phyloP scores from a whole-genome alignment of 148 eudicot genomes.

The Euryodendron excelsum region DNA sequence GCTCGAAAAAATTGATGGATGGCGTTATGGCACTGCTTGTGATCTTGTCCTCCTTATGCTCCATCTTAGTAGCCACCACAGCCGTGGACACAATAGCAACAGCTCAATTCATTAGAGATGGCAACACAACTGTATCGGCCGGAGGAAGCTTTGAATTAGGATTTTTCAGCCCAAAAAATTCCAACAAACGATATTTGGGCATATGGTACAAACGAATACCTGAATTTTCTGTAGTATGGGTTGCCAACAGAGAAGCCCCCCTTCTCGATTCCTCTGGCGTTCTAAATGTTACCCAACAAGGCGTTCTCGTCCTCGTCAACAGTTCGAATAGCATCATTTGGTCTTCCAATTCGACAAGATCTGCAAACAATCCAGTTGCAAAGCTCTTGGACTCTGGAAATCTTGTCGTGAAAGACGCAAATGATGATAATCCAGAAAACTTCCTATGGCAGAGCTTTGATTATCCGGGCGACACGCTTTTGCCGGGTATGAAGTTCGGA shows the following conservation, averaged over 20 bases:
- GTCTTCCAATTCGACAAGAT: conserved; percentile 9
- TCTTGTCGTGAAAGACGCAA: conserved; percentile 15
- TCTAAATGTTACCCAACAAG: background rate
- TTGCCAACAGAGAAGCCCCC: conserved; percentile 19
- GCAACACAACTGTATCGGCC: conserved; percentile 9
- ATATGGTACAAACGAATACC: conserved; percentile 20
- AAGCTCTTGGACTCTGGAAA: conserved; percentile 19
- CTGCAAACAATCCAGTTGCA: conserved; percentile 10
- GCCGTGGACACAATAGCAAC: conserved; percentile 12
- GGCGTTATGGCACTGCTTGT: background rate
- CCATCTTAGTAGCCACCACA: background rate
- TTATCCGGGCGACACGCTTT: conserved; percentile 8
- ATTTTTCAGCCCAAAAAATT: conserved; percentile 15
- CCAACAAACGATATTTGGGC: conserved; percentile 14
- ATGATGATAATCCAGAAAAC: background rate
- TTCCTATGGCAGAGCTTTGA: conserved; percentile 26
- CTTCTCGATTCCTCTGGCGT: conserved; percentile 1
- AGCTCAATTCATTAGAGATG: conserved; percentile 3
- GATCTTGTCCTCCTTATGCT: background rate
- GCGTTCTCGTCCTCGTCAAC: conserved; percentile 6
- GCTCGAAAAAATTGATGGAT: background rate
- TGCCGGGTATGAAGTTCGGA: conserved; percentile 19
- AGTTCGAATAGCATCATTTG: background rate
- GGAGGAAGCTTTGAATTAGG: conserved; percentile 12
- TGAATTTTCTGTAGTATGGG: conserved; percentile 7